A percentile compares a stretch with the other conserved stretches of the same genome.
Evolutionary conservation across 108 stramenopile genomes (phyloP).

Genomic region (Licmophora abbreviata): DNA sequence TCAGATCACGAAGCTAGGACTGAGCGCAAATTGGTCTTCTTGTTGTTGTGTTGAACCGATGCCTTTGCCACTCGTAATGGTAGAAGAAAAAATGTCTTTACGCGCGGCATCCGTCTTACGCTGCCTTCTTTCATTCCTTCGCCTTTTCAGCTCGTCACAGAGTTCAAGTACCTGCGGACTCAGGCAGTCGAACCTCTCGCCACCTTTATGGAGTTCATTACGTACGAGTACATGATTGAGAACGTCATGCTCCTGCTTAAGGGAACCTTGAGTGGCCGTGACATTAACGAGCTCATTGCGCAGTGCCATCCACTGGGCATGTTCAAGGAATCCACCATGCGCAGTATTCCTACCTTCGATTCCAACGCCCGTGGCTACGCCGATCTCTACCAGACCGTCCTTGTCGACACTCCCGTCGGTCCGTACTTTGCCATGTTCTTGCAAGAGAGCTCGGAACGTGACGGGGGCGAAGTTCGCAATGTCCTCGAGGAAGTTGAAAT

Average conservation of each 20-base stretch:
- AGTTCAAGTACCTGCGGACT: constrained; percentile 96
- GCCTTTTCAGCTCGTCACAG: constrained; percentile 76
- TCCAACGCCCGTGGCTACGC: constrained; percentile 88
- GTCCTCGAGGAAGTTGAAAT: constrained; percentile 97
- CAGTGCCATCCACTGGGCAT: constrained; percentile 98
- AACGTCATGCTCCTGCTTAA: constrained; percentile 98
- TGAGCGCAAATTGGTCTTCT: no score
- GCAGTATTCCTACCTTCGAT: constrained; percentile 95
- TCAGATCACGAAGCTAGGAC: no score
- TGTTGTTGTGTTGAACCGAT: no score
- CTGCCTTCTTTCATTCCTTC: background rate
- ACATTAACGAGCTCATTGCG: constrained; percentile 93
- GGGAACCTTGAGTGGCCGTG: constrained; percentile 90
- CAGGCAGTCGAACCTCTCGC: constrained; percentile 93
- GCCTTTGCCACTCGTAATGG: no score
- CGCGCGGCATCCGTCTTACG: background rate
- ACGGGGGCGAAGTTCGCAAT: constrained; percentile 67
- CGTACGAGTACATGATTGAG: constrained; percentile 99
- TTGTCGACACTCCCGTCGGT: constrained; percentile 98
- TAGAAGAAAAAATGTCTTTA: no score
- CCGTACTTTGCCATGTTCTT: constrained; percentile 92
- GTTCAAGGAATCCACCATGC: constrained; percentile 97
- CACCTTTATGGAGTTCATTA: constrained; percentile 98
- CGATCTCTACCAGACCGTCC: constrained; percentile 97
- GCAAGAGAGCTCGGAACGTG: constrained; percentile 52